A percentile compares a stretch with the other conserved stretches of the same genome.
phyloP scores from a whole-genome alignment of 2,329 filamentous ascomycete species.

The Clonostachys rosea region DNA sequence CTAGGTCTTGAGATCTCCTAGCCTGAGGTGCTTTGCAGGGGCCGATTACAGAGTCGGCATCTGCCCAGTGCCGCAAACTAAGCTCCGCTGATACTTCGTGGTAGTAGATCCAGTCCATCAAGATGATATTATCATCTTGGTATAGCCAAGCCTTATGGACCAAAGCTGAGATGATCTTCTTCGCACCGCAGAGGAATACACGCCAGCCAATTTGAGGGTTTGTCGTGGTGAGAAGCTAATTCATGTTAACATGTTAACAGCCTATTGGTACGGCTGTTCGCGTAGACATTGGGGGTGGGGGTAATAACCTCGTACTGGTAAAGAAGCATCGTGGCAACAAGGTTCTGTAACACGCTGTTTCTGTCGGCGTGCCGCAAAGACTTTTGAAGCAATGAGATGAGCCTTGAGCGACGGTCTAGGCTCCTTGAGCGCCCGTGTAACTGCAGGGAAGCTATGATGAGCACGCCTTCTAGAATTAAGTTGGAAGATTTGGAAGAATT shows the following conservation, averaged over 20 bases:
- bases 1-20: neutral
- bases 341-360: slow-evolving; percentile 3
- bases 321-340: slow-evolving; percentile 5
- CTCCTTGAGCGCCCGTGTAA: slow-evolving; percentile 1
- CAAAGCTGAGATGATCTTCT: slow-evolving; percentile 3
- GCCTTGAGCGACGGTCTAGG: neutral
- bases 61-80: slow-evolving; percentile 4
- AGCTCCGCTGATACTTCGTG: slow-evolving; percentile 5
- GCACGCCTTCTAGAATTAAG: neutral
- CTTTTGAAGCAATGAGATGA: slow-evolving; percentile 3
- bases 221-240: slow-evolving; percentile 2
- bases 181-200: slow-evolving; percentile 4
- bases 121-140: neutral
- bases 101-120: slow-evolving; percentile 7
- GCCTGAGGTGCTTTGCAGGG: slow-evolving; percentile 3
- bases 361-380: neutral
- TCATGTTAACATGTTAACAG: neutral
- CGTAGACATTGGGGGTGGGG: neutral
- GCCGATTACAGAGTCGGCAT: neutral
- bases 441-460: slow-evolving; percentile 1
- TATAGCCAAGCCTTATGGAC: neutral
- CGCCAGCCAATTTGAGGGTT: slow-evolving; percentile 1
- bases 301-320: slow-evolving; percentile 5
- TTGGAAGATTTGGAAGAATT: neutral
- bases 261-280: neutral